Evolutionary conservation across 805 yeast genomes (phyloP), one percentile per base, ranked within the genome.

Genomic region (Hagleromyces aurorensis): DNA sequence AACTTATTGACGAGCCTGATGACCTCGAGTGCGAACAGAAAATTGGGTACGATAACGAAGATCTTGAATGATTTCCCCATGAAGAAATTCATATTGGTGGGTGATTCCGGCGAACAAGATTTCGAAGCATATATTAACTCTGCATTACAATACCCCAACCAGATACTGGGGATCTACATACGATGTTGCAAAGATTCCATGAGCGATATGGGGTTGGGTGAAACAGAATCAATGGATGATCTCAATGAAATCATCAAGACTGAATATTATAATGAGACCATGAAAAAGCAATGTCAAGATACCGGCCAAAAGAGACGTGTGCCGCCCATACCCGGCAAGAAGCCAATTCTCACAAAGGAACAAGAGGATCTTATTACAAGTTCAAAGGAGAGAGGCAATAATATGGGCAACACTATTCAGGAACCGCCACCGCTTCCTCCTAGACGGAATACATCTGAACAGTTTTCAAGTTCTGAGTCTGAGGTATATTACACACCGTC

Each of bases 41-140:
- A 91, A 55, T 69, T 73, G 36, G 67, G 69, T 8, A 69, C 84
- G 1, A 64, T 93, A 30, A 61, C 65, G 22, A 69, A 71, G 33
- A 69, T 91, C 6, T 40, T 85, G 14, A 52, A 59, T 3, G 94
- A 87, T 48, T 89, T 84, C 50, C 85, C 93, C 0, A 37, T 70
- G 1, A 75, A 87, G 40, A 76, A 71, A 46, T 89, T 91, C 51
- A 68, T 91, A 14, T 61, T 94, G 29, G 69, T 91, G 10, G 99
- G 99, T 18, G 99, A 91, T 52, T 79, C 96, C 2, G 97, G 97
- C 2, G 98, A 91, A 50, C 79, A 78, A 41, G 99, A 91, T 59
- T 61, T 89, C 23, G 98, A 93, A 48, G 94, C 96, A 0, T 91
- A 91, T 52, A 67, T 74, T 5, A 78, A 78, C 16, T 59, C 86